Conservation (phyloP, 441 rosid species). For the Adansonia gregorii region DNA sequence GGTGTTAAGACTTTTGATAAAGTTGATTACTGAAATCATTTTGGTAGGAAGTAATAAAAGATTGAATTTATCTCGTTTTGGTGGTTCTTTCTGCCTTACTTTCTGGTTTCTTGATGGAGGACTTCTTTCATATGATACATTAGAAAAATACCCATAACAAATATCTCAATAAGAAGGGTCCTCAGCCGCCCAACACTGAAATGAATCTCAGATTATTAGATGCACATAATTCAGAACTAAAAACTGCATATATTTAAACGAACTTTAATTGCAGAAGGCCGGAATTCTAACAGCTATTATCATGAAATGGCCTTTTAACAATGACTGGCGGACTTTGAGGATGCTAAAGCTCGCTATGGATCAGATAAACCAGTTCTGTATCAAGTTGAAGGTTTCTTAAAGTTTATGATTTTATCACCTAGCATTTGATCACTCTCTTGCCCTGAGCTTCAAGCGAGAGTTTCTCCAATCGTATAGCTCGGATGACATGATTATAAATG, state of each 20-base stretch:
- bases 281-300: neutral
- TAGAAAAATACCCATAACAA: neutral
- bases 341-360: neutral
- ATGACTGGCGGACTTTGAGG: neutral
- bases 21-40: neutral
- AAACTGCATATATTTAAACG: neutral
- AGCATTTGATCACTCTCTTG: neutral
- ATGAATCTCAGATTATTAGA: neutral
- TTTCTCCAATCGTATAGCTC: neutral
- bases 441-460: neutral
- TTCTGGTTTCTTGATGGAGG: neutral
- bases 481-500: neutral
- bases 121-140: neutral
- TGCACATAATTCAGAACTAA: neutral
- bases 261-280: neutral
- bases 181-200: neutral
- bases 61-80: neutral
- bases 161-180: neutral
- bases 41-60: constrained; percentile 19
- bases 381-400: neutral
- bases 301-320: neutral
- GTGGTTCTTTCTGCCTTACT: neutral
- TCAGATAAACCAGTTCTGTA: neutral
- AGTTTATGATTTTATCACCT: neutral
- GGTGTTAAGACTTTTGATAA: neutral